Base-by-base conservation (phyloP, 139 green algal species). In the Edaphochlamys debaryana region DNA sequence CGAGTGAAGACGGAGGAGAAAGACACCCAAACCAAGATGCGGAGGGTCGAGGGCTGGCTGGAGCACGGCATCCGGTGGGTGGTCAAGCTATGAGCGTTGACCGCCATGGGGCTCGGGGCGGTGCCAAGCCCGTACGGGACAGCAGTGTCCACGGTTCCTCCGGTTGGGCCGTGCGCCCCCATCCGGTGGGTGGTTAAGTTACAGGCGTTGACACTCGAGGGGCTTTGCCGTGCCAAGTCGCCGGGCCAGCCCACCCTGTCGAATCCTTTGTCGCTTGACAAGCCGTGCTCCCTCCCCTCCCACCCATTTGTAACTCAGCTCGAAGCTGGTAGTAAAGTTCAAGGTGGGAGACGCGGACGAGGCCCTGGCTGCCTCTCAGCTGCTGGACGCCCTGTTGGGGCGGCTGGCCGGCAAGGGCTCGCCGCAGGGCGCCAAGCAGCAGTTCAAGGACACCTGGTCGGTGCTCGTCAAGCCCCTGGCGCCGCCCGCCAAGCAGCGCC, bases 31-130 rank as follows among this genome's bases (percentile, higher is more conserved):
- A 71, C 64, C 17, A 82, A 82, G 41, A 30, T 82, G n/a, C 41
- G 41, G 4, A 52, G 56, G 60, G 48, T 48, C 30, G 75, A 82
- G 58, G 75, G 60, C 25, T 82, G 75, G 75, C 62, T 82, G 75
- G 75, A 58, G n/a, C 41, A 71, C 23, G 75, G 75, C 3, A 25
- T 48, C n/a, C 52, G 62, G 75, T 82, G 75, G 20, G 75, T 19
- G 8, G 50, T 2, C 20, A 22, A 19, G 7, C 20, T 9, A 22
- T 22, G 50, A 22, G 8, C 25, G 6, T 9, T 19, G 25, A 2
- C 20, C 2, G 50, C 2, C 20, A 19, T 58, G 23, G 50, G 17
- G 58, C 20, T 25, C 19, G 58, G 58, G 19, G 58, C 58, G 5
- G 58, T 36, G 27, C 27, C 11, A 29, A 63, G 54, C n/a, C n/a